A percentile compares a stretch with the other conserved stretches of the same genome.
phyloP scores from a whole-genome alignment of 176 grass and related monocot species.

The Oryza longistaminata region DNA sequence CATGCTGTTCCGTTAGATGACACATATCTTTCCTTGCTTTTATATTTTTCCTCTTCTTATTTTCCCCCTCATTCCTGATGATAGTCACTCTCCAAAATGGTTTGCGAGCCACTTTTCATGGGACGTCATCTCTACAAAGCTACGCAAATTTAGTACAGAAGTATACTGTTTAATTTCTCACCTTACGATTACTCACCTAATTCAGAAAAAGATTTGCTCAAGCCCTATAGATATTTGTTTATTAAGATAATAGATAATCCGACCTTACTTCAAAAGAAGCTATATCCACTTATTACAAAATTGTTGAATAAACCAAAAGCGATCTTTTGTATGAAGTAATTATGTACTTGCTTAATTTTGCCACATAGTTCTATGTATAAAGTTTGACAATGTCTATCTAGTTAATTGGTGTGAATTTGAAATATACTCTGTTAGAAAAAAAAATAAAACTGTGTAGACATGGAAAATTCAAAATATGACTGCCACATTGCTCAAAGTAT shows the following conservation, averaged over 20 bases:
- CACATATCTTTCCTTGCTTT: conserved; percentile 40
- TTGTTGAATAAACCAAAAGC: no score
- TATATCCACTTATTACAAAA: no score
- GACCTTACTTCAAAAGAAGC: no score
- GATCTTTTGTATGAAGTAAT: background rate
- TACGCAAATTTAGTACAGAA: background rate
- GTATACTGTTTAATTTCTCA: background rate
- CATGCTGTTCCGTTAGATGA: conserved; percentile 37
- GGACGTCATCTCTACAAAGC: background rate
- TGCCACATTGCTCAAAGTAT: background rate
- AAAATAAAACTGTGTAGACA: no score
- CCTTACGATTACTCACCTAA: background rate
- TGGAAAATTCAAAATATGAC: background rate
- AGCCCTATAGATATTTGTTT: background rate
- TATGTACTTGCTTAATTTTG: background rate
- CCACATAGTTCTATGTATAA: background rate
- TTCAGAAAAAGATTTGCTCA: background rate
- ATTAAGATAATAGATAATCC: no score
- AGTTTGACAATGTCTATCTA: background rate
- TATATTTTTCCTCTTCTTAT: background rate
- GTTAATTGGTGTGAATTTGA: background rate
- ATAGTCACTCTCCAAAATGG: conserved; percentile 24
- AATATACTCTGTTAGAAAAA: background rate
- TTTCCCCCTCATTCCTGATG: conserved; percentile 1
- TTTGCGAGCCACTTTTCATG: conserved; percentile 26